Evolutionary conservation across 805 yeast genomes (phyloP).

Genomic region (Cyberlindnera bimundalis): DNA sequence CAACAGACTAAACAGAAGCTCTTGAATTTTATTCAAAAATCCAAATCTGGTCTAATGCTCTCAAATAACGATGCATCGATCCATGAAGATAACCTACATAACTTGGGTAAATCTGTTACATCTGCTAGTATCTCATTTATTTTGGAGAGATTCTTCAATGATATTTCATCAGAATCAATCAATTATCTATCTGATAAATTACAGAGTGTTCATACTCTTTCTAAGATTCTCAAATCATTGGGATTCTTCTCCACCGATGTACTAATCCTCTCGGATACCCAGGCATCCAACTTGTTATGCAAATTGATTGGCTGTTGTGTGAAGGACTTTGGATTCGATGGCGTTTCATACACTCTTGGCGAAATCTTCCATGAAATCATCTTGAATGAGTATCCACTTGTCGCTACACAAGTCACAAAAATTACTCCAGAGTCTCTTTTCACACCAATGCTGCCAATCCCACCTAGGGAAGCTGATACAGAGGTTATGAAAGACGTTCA

Average conservation of each 20-base stretch:
- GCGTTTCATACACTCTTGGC: slow-evolving; percentile 58
- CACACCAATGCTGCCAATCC: slow-evolving; percentile 29
- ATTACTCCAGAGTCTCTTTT: slow-evolving; percentile 24
- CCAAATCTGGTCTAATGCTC: slow-evolving; percentile 58
- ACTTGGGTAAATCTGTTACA: slow-evolving; percentile 56
- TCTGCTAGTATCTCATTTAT: slow-evolving; percentile 55
- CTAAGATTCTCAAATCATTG: slow-evolving; percentile 38
- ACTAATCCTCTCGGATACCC: slow-evolving; percentile 40
- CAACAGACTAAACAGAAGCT: slow-evolving; percentile 34
- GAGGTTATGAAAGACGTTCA: slow-evolving; percentile 37
- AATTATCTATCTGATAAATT: slow-evolving; percentile 48
- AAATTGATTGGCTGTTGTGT: slow-evolving; percentile 66
- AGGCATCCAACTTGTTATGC: slow-evolving; percentile 52
- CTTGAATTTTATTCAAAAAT: slow-evolving; percentile 50
- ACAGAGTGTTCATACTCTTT: slow-evolving; percentile 34
- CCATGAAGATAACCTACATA: slow-evolving; percentile 44
- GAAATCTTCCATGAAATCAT: slow-evolving; percentile 64
- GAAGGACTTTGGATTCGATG: slow-evolving; percentile 78
- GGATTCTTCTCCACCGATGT: slow-evolving; percentile 31
- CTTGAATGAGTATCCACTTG: slow-evolving; percentile 61
- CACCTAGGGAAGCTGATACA: slow-evolving; percentile 35
- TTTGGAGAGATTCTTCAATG: slow-evolving; percentile 59
- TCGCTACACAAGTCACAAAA: slow-evolving; percentile 38
- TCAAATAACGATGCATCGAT: slow-evolving; percentile 25
- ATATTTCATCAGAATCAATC: slow-evolving; percentile 51